phyloP scores from a whole-genome alignment of 208 protist species.

The Vickermania ingenoplastis region DNA sequence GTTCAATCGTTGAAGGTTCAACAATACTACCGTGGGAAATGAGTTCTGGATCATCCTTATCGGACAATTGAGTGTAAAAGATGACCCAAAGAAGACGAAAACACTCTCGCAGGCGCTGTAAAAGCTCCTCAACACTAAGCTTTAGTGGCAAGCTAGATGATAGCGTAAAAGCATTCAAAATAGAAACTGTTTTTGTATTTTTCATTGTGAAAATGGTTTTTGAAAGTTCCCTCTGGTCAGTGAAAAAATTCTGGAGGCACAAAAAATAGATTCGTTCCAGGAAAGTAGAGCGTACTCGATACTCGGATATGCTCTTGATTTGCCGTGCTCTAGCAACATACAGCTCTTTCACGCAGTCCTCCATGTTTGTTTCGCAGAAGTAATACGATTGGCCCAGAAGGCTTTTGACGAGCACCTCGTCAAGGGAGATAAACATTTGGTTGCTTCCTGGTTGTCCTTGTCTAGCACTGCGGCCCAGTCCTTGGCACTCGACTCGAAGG shows the following conservation, averaged over 20 bases:
- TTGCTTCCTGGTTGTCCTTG: slow-evolving; percentile 4
- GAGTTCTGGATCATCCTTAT: not conserved
- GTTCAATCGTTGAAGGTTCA: not conserved
- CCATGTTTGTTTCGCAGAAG: not conserved
- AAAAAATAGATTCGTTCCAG: not conserved
- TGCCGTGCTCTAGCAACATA: not conserved
- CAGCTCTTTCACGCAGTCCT: not conserved
- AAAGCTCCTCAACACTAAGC: not conserved
- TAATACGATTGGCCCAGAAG: not conserved
- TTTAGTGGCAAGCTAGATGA: not conserved
- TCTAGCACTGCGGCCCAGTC: slow-evolving; percentile 1
- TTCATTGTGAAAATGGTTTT: not conserved
- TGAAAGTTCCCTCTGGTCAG: not conserved
- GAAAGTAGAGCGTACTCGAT: not conserved
- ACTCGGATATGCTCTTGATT: not conserved
- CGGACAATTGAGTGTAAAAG: not conserved
- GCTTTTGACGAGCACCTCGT: not conserved
- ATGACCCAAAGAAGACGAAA: not conserved
- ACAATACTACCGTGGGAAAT: not conserved
- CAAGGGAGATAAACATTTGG: not conserved
- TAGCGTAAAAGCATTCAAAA: not conserved
- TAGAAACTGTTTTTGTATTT: not conserved
- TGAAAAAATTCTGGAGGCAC: not conserved
- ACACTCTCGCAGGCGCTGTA: not conserved
- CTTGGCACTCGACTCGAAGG: slow-evolving; percentile 5